phyloP scores from a whole-genome alignment of 176 grass and related monocot genomes.

The Eragrostis curvula region DNA sequence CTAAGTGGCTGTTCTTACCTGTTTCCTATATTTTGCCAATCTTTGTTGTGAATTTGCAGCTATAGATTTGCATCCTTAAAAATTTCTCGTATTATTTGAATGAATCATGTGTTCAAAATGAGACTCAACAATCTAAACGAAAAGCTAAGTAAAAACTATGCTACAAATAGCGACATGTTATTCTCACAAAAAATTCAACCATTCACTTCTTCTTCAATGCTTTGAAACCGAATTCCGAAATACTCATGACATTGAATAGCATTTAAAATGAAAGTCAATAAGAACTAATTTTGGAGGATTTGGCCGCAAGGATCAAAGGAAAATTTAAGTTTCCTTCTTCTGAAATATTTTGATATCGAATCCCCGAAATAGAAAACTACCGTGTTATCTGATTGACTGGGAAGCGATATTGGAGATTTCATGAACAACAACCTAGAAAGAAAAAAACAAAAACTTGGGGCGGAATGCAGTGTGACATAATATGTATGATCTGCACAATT shows the following conservation, averaged over 20 bases:
- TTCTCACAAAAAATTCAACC: background rate
- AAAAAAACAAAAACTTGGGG: too few relatives aligned
- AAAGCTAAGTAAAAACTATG: too few relatives aligned
- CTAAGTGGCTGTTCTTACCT: background rate
- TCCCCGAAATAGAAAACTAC: too few relatives aligned
- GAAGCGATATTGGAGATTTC: background rate
- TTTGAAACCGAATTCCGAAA: background rate
- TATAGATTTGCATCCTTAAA: too few relatives aligned
- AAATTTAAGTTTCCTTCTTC: too few relatives aligned
- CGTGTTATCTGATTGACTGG: background rate
- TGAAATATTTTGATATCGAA: too few relatives aligned
- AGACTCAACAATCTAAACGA: too few relatives aligned
- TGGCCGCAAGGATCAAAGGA: too few relatives aligned
- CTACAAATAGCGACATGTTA: background rate
- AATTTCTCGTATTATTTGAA: background rate
- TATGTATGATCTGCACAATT: background rate
- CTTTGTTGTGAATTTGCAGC: background rate
- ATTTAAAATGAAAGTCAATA: background rate
- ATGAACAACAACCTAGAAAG: too few relatives aligned
- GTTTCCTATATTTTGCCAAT: background rate
- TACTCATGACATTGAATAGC: background rate
- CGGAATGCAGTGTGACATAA: too few relatives aligned
- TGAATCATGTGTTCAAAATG: too few relatives aligned
- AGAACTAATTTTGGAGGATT: background rate
- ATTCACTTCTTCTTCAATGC: background rate